Evolutionary conservation across 371 early-diverging fungal genomes (phyloP).

Genomic region (Mortierella sp.): DNA sequence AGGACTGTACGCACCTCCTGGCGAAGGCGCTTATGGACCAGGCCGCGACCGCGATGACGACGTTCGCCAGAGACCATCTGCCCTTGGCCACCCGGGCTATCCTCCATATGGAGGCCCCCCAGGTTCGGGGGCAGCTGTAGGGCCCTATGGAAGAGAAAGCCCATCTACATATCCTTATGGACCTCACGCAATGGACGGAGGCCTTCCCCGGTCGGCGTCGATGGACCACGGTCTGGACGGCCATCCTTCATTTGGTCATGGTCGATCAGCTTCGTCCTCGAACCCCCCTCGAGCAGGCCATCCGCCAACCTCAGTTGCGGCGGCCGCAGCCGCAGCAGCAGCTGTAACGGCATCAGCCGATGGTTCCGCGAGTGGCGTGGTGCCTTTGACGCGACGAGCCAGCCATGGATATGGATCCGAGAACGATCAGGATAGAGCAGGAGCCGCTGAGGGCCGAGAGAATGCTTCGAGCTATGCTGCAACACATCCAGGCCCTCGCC

Average conservation of each 20-base stretch:
- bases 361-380: background rate
- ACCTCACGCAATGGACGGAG: background rate
- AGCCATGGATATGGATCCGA: background rate
- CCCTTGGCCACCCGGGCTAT: background rate
- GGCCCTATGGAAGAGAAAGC: background rate
- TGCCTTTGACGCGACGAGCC: background rate
- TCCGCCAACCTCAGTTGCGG: background rate
- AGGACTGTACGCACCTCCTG: background rate
- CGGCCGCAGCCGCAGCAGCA: background rate
- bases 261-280: background rate
- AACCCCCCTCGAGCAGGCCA: background rate
- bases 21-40: background rate
- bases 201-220: background rate
- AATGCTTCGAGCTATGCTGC: slow-evolving; percentile 4
- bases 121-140: background rate
- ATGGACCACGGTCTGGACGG: background rate
- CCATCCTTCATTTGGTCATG: slow-evolving; percentile 6
- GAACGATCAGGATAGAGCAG: background rate
- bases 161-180: background rate
- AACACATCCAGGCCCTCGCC: slow-evolving; percentile 6
- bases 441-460: background rate
- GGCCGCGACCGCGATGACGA: background rate
- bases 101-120: background rate
- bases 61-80: background rate
- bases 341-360: background rate